These are phyloP conservation scores for Diddensiella caesifluorescens DNA, from an alignment of 805 yeast species.

Conservation along the genomic window DNA sequence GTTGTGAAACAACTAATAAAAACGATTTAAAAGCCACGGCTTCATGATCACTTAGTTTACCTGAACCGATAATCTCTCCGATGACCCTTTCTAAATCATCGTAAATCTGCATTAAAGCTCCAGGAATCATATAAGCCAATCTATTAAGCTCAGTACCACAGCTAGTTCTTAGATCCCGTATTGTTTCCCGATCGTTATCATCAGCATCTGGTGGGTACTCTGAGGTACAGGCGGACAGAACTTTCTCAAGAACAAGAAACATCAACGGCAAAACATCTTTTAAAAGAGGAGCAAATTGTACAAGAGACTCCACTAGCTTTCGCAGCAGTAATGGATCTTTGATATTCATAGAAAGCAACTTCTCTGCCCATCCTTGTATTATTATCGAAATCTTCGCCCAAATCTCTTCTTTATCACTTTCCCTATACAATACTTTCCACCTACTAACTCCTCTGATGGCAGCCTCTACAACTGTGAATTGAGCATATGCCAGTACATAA, in stretches of 20 bases:
- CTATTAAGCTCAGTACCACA: conserved; percentile 94
- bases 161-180: conserved; percentile 81
- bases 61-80: conserved; percentile 57
- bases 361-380: conserved; percentile 53
- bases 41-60: conserved; percentile 82
- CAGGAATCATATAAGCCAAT: conserved; percentile 93
- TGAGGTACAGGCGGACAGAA: conserved; percentile 76
- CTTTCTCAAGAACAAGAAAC: conserved; percentile 80
- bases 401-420: conserved; percentile 49
- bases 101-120: conserved; percentile 72
- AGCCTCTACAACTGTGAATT: conserved; percentile 81
- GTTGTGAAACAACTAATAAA: conserved; percentile 81
- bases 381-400: conserved; percentile 51
- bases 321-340: conserved; percentile 77
- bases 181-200: conserved; percentile 65
- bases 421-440: conserved; percentile 90
- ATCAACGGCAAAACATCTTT: conserved; percentile 63
- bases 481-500: conserved; percentile 70
- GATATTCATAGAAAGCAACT: conserved; percentile 63
- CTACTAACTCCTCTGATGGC: conserved; percentile 88
- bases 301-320: conserved; percentile 85
- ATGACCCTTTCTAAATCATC: conserved; percentile 80
- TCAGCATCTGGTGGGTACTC: conserved; percentile 58
- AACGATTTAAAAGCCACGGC: conserved; percentile 91
- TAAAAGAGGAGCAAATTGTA: conserved; percentile 86